Percentiles rank a stretch among this genome's conserved stretches.
Conservation (phyloP, 768 basidiomycete species). For the Lenzites betulinus region DNA sequence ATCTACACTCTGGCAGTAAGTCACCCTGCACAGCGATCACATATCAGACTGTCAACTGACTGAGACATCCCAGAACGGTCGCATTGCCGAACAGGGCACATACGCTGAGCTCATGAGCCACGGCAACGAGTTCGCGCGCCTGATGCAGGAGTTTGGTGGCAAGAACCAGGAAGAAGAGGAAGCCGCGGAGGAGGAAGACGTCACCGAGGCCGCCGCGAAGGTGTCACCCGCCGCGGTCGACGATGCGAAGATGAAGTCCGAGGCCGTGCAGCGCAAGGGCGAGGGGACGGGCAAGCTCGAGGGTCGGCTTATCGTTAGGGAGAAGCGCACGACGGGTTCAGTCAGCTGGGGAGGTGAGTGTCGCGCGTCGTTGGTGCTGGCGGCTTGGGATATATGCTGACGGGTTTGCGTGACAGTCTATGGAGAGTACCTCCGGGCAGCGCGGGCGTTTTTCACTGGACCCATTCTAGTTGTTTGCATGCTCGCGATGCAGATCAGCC, state of each 20-base stretch:
- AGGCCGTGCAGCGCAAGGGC: slow-evolving; percentile 36
- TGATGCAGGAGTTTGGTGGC: slow-evolving; percentile 66
- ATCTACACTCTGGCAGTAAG: slow-evolving; percentile 45
- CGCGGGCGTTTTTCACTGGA: slow-evolving; percentile 48
- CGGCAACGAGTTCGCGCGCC: slow-evolving; percentile 56
- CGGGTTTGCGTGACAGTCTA: slow-evolving; percentile 48
- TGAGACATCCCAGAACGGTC: slow-evolving; percentile 32
- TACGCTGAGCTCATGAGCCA: slow-evolving; percentile 51
- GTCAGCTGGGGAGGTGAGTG: slow-evolving; percentile 49
- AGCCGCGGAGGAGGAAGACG: slow-evolving; percentile 31
- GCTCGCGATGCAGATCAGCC: slow-evolving; percentile 60
- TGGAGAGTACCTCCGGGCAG: slow-evolving; percentile 57
- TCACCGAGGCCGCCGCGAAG: slow-evolving; percentile 18
- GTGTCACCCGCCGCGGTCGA: slow-evolving; percentile 30
- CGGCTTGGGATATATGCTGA: background rate
- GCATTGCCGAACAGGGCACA: slow-evolving; percentile 51
- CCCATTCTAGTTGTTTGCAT: slow-evolving; percentile 54
- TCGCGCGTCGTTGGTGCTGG: background rate
- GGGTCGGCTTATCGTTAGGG: slow-evolving; percentile 66
- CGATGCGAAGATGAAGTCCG: slow-evolving; percentile 41
- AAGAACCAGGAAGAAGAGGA: slow-evolving; percentile 39
- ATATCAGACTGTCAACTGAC: no score
- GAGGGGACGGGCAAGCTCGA: slow-evolving; percentile 64
- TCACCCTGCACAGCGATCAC: no score
- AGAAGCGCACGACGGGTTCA: slow-evolving; percentile 66